Percentiles rank a stretch among this genome's conserved stretches.
These are phyloP conservation scores for Acanthamoeba culbertsoni DNA, from an alignment of 208 protist genomes.

Conservation along the genomic window DNA sequence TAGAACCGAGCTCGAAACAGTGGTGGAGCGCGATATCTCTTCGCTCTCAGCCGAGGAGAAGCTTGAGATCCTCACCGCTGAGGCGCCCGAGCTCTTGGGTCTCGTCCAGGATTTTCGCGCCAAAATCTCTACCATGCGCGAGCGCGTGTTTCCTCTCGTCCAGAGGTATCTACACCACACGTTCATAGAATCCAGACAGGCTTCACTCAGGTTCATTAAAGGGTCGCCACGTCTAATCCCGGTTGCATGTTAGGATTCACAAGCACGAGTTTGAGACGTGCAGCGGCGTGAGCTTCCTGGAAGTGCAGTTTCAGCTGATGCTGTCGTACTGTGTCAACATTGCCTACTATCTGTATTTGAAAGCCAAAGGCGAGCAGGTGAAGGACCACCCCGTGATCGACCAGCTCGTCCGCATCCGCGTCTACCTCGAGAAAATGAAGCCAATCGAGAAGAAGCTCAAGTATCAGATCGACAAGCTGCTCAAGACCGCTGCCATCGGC, in stretches of 20 bases:
- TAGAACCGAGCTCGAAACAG: not conserved
- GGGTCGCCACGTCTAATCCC: constrained; percentile 76
- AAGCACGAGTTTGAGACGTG: constrained; percentile 83
- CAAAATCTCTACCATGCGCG: constrained; percentile 89
- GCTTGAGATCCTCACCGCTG: not conserved
- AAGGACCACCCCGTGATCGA: constrained; percentile 92
- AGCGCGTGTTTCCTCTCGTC: constrained; percentile 88
- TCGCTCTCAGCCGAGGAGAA: constrained; percentile 40
- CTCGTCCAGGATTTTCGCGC: constrained; percentile 75
- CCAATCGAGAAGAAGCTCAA: constrained; percentile 94
- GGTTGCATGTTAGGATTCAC: constrained; percentile 86
- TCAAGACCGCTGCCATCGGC: constrained; percentile 75
- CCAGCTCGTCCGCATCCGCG: constrained; percentile 91
- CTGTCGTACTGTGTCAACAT: constrained; percentile 95
- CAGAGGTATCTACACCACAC: constrained; percentile 89
- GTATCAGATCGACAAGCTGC: constrained; percentile 93
- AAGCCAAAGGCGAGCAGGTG: constrained; percentile 90
- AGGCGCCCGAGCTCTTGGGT: not conserved
- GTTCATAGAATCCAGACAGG: constrained; percentile 85
- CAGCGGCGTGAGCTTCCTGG: constrained; percentile 68
- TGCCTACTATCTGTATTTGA: constrained; percentile 92
- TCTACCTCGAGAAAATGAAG: constrained; percentile 94
- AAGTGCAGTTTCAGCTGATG: constrained; percentile 84
- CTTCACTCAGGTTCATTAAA: constrained; percentile 88
- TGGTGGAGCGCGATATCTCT: not conserved